Percentiles rank a stretch among this genome's conserved stretches.
phyloP scores from a whole-genome alignment of 2,329 filamentous ascomycete species.

The Proliferodiscus dingleyae region DNA sequence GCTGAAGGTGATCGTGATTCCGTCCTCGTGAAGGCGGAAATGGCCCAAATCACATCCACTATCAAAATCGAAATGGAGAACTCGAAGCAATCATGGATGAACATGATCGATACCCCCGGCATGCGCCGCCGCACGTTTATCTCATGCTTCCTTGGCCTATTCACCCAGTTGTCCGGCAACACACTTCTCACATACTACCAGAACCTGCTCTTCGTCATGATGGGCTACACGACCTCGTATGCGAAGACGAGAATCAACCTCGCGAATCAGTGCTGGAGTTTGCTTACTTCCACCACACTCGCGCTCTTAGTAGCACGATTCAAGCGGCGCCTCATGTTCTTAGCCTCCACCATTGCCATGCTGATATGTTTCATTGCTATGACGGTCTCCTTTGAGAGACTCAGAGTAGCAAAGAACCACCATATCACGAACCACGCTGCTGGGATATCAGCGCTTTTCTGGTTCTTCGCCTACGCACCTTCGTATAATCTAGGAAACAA shows the following conservation, averaged over 20 bases:
- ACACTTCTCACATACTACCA: constrained; percentile 41
- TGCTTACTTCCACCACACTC: constrained; percentile 39
- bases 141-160: constrained; percentile 45
- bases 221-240: constrained; percentile 38
- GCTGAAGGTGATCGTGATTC: constrained; percentile 48
- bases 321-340: constrained; percentile 45
- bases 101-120: constrained; percentile 46
- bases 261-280: constrained; percentile 40
- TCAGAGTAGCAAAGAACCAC: constrained; percentile 33
- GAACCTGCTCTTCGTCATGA: constrained; percentile 42
- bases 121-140: constrained; percentile 46
- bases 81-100: constrained; percentile 48
- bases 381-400: constrained; percentile 45
- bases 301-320: constrained; percentile 41
- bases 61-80: constrained; percentile 51
- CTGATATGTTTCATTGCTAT: constrained; percentile 50
- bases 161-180: constrained; percentile 50
- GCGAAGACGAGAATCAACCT: constrained; percentile 45
- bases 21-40: constrained; percentile 52
- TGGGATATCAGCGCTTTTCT: constrained; percentile 42
- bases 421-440: constrained; percentile 20
- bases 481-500: constrained; percentile 64
- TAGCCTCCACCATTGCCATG: constrained; percentile 50
- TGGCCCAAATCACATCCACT: constrained; percentile 54
- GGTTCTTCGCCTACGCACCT: constrained; percentile 56